Conservation (phyloP, 2,329 filamentous ascomycete genomes). For the Colletotrichum tropicale region DNA sequence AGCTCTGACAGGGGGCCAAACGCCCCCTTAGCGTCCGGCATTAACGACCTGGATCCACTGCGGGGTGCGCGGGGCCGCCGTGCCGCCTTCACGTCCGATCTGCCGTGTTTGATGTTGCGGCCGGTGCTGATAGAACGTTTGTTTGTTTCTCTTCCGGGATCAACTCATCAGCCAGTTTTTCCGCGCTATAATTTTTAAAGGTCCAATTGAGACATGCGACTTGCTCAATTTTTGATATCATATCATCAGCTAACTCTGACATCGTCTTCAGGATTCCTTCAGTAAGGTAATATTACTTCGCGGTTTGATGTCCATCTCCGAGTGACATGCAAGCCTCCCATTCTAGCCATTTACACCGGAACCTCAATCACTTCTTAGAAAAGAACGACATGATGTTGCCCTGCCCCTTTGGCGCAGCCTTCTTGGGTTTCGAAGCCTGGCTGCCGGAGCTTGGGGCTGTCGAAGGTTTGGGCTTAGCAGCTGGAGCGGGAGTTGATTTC, state of each 20-base stretch:
- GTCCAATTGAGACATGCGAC: background rate
- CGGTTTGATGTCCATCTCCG: background rate
- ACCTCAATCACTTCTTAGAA: constrained; percentile 67
- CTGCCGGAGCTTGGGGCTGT: constrained; percentile 50
- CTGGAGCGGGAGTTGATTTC: constrained; percentile 36
- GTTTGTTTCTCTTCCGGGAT: background rate
- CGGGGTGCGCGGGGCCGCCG: constrained; percentile 2
- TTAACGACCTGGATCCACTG: constrained; percentile 1
- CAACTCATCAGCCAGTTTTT: background rate
- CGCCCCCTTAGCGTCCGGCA: background rate
- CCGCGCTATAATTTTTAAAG: background rate
- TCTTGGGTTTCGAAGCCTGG: constrained; percentile 55
- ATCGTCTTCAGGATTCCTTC: background rate
- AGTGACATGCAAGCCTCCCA: background rate
- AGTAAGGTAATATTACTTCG: background rate
- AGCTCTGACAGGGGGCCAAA: constrained; percentile 9
- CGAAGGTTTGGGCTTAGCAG: constrained; percentile 52
- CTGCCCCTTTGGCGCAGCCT: constrained; percentile 65
- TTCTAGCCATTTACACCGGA: background rate
- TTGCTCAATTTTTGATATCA: background rate
- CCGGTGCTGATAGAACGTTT: background rate
- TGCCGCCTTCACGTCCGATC: background rate
- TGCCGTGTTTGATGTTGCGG: background rate
- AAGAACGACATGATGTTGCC: constrained; percentile 95
- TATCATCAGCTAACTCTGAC: background rate